phyloP scores from a whole-genome alignment of 805 yeast species.

The Kodamaea nitidulidarum region DNA sequence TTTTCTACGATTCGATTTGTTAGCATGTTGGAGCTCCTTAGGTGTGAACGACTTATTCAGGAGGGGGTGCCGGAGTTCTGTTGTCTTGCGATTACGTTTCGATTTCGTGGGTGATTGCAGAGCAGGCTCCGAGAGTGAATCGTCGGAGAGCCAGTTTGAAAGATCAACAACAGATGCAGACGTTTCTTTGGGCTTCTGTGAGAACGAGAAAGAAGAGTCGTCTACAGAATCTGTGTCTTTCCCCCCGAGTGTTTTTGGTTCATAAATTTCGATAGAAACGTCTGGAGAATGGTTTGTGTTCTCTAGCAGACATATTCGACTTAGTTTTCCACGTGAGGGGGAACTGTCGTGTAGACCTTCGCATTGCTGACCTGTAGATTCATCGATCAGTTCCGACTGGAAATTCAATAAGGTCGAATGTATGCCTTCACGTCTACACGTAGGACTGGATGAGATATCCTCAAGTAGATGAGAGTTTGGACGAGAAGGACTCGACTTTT shows the following conservation, averaged over 20 bases:
- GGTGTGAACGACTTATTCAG: slow-evolving; percentile 16
- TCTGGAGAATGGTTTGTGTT: not conserved
- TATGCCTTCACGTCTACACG: too few relatives aligned
- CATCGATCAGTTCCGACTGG: too few relatives aligned
- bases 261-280: not conserved
- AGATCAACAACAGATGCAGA: slow-evolving; percentile 15
- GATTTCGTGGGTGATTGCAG: slow-evolving; percentile 5
- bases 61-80: slow-evolving; percentile 6
- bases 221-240: slow-evolving; percentile 12
- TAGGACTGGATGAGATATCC: too few relatives aligned
- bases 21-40: slow-evolving; percentile 33
- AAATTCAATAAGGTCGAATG: too few relatives aligned
- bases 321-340: too few relatives aligned
- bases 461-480: too few relatives aligned
- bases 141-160: slow-evolving; percentile 22
- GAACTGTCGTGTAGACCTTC: too few relatives aligned
- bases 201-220: slow-evolving; percentile 18
- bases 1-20: slow-evolving; percentile 38
- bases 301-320: too few relatives aligned
- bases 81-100: not conserved
- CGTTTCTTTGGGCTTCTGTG: not conserved
- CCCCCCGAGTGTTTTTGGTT: not conserved
- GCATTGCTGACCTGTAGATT: too few relatives aligned
- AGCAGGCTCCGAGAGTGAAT: slow-evolving; percentile 8
- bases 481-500: too few relatives aligned